A percentile compares a stretch with the other conserved stretches of the same genome.
Evolutionary conservation across 2,329 filamentous ascomycete species (phyloP).

Genomic region (Trichoderma lentiforme): DNA sequence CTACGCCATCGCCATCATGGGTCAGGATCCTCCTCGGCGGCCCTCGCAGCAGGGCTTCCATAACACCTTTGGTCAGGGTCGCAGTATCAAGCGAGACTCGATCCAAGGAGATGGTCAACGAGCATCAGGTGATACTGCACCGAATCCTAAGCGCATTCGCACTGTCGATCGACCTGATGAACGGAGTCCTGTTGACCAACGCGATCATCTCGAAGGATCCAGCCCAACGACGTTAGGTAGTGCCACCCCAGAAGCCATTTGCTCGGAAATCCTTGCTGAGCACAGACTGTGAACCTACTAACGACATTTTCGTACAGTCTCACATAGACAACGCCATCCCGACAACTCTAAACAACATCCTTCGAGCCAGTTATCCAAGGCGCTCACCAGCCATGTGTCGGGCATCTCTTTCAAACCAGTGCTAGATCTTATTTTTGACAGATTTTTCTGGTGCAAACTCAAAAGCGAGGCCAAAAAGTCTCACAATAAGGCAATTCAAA

Average conservation of each 20-base stretch:
- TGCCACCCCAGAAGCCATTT: not conserved
- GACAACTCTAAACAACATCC: not conserved
- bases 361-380: not conserved
- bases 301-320: not conserved
- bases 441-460: slow-evolving; percentile 22
- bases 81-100: not conserved
- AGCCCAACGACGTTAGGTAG: not conserved
- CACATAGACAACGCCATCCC: not conserved
- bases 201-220: not conserved
- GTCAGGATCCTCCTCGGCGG: not conserved
- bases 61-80: not conserved
- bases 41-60: not conserved
- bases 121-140: not conserved
- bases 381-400: not conserved
- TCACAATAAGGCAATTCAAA: slow-evolving; percentile 19
- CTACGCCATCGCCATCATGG: not conserved
- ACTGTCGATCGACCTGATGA: not conserved
- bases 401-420: slow-evolving; percentile 18
- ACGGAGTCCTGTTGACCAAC: not conserved
- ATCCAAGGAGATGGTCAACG: not conserved
- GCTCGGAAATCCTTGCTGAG: not conserved
- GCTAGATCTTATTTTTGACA: slow-evolving; percentile 25
- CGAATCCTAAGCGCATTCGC: not conserved
- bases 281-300: not conserved
- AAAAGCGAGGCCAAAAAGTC: slow-evolving; percentile 22